These are phyloP conservation scores for Phymatotrichopsis omnivora DNA, from an alignment of 2,329 filamentous ascomycete genomes.

Conservation along the genomic window DNA sequence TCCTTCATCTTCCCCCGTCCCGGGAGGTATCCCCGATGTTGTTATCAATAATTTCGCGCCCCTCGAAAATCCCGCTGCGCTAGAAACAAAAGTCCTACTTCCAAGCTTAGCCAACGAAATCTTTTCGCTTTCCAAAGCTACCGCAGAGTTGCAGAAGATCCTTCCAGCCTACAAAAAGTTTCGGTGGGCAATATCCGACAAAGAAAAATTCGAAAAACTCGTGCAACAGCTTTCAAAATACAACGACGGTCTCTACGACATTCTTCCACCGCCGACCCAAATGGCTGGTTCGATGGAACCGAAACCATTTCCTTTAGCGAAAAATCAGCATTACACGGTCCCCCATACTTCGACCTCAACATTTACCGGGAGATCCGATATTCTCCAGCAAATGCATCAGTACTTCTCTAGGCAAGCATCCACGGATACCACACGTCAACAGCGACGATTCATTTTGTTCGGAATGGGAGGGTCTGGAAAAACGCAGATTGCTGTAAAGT, in stretches of 20 bases:
- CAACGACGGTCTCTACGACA: constrained; percentile 13
- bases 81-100: constrained; percentile 1
- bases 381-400: neutral
- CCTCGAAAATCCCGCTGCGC: constrained; percentile 7
- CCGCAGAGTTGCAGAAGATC: constrained; percentile 7
- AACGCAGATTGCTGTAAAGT: neutral
- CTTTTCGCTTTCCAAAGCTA: neutral
- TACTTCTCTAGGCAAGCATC: neutral
- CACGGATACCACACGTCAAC: neutral
- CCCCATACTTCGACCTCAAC: neutral
- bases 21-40: too few relatives aligned
- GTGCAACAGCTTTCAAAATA: constrained; percentile 9
- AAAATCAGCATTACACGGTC: too few relatives aligned
- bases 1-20: too few relatives aligned
- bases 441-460: neutral
- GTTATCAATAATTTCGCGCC: constrained; percentile 2
- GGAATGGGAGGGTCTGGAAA: neutral
- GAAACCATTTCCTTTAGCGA: too few relatives aligned
- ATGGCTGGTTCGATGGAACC: too few relatives aligned
- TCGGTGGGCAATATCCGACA: constrained; percentile 16
- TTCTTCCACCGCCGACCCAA: too few relatives aligned
- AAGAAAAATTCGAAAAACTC: constrained; percentile 4
- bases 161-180: constrained; percentile 11
- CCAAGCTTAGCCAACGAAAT: constrained; percentile 5
- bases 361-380: neutral